Percentiles rank a stretch among this genome's conserved stretches.
Conservation (phyloP, 192 early-diverging fungal genomes). For the Phycomyces nitens region DNA sequence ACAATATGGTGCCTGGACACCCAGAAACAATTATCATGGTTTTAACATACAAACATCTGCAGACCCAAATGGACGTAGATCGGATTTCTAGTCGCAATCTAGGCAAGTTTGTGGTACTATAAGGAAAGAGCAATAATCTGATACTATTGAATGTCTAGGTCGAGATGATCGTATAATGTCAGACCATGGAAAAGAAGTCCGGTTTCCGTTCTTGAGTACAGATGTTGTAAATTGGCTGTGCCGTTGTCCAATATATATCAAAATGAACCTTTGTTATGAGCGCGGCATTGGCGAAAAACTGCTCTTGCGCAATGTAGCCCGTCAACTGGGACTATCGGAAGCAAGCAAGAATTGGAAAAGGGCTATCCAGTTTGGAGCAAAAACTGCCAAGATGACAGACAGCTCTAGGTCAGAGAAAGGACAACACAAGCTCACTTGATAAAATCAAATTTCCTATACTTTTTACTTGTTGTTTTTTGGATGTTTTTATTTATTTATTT, state of each 20-base stretch:
- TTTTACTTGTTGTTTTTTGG: too few relatives aligned
- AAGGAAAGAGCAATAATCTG: not conserved
- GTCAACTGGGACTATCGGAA: constrained; percentile 60
- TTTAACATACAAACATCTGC: too few relatives aligned
- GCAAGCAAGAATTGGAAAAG: constrained; percentile 76
- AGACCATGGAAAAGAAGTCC: constrained; percentile 78
- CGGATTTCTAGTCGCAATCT: constrained; percentile 87
- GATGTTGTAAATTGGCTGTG: constrained; percentile 66
- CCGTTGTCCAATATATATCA: constrained; percentile 67
- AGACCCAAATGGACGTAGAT: constrained; percentile 80
- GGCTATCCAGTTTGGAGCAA: constrained; percentile 97
- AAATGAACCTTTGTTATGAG: constrained; percentile 76
- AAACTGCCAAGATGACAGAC: constrained; percentile 89
- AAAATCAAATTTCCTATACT: too few relatives aligned
- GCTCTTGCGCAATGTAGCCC: constrained; percentile 73
- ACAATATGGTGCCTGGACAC: too few relatives aligned
- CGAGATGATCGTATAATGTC: constrained; percentile 92
- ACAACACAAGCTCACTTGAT: constrained; percentile 28
- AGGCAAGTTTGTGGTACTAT: constrained; percentile 30
- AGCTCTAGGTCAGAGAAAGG: constrained; percentile 33
- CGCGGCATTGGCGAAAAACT: constrained; percentile 90
- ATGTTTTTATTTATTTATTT: too few relatives aligned
- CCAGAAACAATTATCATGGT: too few relatives aligned
- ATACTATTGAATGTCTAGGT: constrained; percentile 39
- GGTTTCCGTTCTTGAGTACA: constrained; percentile 84